Base-by-base conservation (phyloP, 2,329 filamentous ascomycete species). In the Clonostachys rosea region DNA sequence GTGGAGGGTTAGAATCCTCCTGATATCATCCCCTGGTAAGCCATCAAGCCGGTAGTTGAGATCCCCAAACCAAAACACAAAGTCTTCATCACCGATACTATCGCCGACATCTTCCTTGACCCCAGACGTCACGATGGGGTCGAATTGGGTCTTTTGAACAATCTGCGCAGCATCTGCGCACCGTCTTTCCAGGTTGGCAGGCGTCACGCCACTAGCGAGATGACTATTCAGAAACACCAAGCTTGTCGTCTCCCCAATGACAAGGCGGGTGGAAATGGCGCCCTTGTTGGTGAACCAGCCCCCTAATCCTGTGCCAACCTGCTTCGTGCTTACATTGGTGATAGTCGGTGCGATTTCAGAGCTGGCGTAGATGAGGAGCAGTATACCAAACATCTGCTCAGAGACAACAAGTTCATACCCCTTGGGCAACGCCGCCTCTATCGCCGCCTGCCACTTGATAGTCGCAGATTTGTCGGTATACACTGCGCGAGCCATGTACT, bases 271-370 rank as follows among this genome's bases (percentile, higher is more conserved):
- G 4, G 86, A 81, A 1, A 96, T 86, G 5, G 89, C 92, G 2
- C 94, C 94, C 64, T 99, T 99, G 65, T 99, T 99, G 10, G 94
- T 94, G 72, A 96, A 86, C 60, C 96, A 96, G 0, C 92, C 92
- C 66, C 95, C 81, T 40, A 97, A 66, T 0, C 94, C 94, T 0
- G 94, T 99, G 1, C 91, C 92, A 8, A 97, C 86, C 48, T 82
- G 86, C 5, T 84, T 84, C 2, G 86, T 91, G 65, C 89, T 95
- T 55, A 96, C 82, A 43, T 89, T 88, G 51, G 83, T 88, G 56
- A 97, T 80, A 3, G 85, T 87, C 0, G 84, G 76, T 2, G 81
- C 81, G 39, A 97, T 74, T 9, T 83, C 78, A 0, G 91, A 84
- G 0, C 91, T 89, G 3, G 90, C 91, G 60, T 94, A 97, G 24